These are phyloP conservation scores for Alternaria conjuncta DNA, from an alignment of 2,329 filamentous ascomycete genomes.

Conservation along the genomic window DNA sequence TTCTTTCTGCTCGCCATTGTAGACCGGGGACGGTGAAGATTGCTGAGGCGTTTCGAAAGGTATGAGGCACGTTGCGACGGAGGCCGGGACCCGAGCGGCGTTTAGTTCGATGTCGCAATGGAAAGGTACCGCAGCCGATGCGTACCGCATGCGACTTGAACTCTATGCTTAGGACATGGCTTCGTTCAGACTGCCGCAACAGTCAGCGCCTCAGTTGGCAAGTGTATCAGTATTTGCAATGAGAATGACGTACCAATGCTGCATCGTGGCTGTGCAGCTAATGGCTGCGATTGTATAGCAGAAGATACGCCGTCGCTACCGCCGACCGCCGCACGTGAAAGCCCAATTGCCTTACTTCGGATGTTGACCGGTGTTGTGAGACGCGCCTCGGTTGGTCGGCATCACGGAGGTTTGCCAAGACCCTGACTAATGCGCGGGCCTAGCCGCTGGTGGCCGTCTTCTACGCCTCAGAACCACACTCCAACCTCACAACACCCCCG, in stretches of 20 bases:
- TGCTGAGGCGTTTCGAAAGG: background rate
- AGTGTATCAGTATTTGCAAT: background rate
- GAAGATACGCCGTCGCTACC: background rate
- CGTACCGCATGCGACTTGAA: background rate
- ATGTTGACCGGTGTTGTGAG: background rate
- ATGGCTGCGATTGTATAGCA: background rate
- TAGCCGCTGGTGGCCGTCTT: background rate
- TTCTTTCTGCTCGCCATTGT: background rate
- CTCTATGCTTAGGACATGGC: background rate
- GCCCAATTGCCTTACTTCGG: background rate
- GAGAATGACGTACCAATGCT: background rate
- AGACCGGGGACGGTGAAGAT: background rate
- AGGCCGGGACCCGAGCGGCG: background rate
- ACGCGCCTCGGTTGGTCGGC: background rate
- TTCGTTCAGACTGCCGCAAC: background rate
- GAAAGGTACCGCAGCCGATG: background rate
- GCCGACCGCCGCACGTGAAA: background rate
- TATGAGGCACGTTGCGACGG: background rate
- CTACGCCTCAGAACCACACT: background rate
- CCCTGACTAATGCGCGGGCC: constrained; percentile 1
- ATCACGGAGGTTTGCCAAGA: constrained; percentile 1
- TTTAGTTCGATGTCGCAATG: background rate
- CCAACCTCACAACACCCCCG: constrained; percentile 1
- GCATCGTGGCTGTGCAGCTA: background rate
- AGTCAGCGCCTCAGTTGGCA: background rate